Conservation (phyloP, 495 filamentous ascomycete genomes). For the Penicillium malachiteum region DNA sequence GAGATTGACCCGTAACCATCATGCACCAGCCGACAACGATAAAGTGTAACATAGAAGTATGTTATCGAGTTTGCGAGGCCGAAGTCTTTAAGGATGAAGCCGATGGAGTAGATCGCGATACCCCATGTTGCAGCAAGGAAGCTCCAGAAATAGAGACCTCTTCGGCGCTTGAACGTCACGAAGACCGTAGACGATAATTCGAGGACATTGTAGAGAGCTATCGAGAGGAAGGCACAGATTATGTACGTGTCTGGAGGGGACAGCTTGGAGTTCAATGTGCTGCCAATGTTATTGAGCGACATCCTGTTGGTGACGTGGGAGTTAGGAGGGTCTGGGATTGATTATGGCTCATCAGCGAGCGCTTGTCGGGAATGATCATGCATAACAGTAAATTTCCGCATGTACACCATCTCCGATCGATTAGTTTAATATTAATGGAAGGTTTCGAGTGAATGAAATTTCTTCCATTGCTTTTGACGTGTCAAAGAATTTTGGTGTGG, state of each 20-base stretch:
- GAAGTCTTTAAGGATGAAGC: neutral
- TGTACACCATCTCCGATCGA: too few relatives aligned
- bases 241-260: conserved; percentile 5
- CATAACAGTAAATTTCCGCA: too few relatives aligned
- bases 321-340: too few relatives aligned
- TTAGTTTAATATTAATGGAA: too few relatives aligned
- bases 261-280: neutral
- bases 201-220: neutral
- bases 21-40: conserved; percentile 5
- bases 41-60: conserved; percentile 7
- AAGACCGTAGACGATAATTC: neutral
- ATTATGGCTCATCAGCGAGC: too few relatives aligned
- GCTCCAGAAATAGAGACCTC: neutral
- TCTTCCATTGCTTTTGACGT: too few relatives aligned
- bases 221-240: neutral
- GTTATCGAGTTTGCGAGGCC: neutral
- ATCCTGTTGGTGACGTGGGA: neutral
- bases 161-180: neutral
- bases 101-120: neutral
- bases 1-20: conserved; percentile 22
- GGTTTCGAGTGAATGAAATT: too few relatives aligned
- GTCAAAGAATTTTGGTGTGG: too few relatives aligned
- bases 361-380: too few relatives aligned
- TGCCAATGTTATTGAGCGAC: conserved; percentile 3
- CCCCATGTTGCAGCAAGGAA: neutral